phyloP scores from a whole-genome alignment of 768 basidiomycete species.

The Tulasnella sp. region DNA sequence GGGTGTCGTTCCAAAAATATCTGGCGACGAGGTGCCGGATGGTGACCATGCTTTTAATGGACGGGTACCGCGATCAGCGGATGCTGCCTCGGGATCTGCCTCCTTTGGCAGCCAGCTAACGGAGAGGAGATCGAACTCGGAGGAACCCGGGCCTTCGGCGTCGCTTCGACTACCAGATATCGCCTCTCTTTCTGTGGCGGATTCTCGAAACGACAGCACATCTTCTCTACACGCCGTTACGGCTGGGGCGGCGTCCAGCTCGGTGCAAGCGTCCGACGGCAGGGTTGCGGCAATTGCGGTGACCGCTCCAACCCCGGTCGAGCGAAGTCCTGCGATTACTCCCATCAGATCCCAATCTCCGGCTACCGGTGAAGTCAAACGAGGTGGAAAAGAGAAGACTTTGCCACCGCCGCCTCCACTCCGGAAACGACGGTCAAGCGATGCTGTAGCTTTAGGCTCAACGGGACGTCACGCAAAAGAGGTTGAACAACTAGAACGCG shows the following conservation, averaged over 20 bases:
- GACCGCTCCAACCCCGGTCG: not conserved
- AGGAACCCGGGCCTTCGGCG: too few relatives aligned
- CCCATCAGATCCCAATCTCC: not conserved
- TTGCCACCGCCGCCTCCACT: not conserved
- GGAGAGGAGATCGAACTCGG: not conserved
- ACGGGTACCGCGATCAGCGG: conserved; percentile 1
- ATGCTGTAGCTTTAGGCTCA: not conserved
- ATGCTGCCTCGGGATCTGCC: not conserved
- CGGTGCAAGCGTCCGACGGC: too few relatives aligned
- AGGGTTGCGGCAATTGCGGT: too few relatives aligned
- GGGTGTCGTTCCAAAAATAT: not conserved
- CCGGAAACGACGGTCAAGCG: not conserved
- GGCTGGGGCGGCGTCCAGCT: too few relatives aligned
- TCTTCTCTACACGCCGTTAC: too few relatives aligned
- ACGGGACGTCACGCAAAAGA: not conserved
- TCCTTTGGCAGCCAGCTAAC: not conserved
- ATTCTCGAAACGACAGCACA: too few relatives aligned
- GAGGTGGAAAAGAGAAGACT: not conserved
- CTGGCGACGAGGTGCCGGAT: too few relatives aligned
- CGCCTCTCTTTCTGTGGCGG: not conserved
- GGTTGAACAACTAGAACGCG: not conserved
- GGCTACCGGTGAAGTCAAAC: not conserved
- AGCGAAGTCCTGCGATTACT: not conserved
- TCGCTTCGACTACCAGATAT: not conserved
- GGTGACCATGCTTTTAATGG: not conserved